Base-by-base conservation (phyloP, 2,329 filamentous ascomycete genomes). In the Dendrostoma leiphaemia region DNA sequence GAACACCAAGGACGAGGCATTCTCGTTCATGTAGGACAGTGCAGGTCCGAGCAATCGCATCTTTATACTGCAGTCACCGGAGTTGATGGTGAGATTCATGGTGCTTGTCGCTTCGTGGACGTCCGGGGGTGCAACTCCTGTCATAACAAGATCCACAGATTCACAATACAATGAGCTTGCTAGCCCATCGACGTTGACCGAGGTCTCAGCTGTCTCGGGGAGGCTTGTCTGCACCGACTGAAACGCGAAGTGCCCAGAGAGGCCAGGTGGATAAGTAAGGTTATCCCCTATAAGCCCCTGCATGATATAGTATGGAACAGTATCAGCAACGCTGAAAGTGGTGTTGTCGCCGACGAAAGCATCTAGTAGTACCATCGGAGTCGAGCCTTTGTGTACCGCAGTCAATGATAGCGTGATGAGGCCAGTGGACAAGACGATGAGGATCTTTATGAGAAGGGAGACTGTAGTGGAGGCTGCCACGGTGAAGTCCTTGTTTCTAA, bases 401-500 rank as follows among this genome's bases (percentile, higher is more conserved):
- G 69, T 59, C 3, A 69, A 57, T 4, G 54, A 63, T 4, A 71
- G 67, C 3, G 66, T 67, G 40, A 74, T 65, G 32, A 74, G 62
- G 5, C 67, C 71, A 0, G 71, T 69, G 0, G 72, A 68, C 7
- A 71, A 59, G 15, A 74, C 60, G 26, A 74, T 60, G 7, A 69
- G 57, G 6, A 68, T 5, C 57, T 67, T 68, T 24, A 74, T 60
- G 3, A 72, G 40, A 24, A 73, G 29, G 1, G 66, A 64, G 1
- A 67, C 52, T 0, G 58, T 49, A 1, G 65, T 54, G 0, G 66
- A 59, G 21, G 59, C 61, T 1, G 62, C 64, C 7, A 74, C 71
- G 6, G 68, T 60, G 57, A 61, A 69, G 56, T 75, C 72, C 37
- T 62, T 59, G 34, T 72, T 71, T 21, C 59, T 62, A 1, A 64